phyloP scores from a whole-genome alignment of 2,329 filamentous ascomycete species.

The Pyrenophora teres region DNA sequence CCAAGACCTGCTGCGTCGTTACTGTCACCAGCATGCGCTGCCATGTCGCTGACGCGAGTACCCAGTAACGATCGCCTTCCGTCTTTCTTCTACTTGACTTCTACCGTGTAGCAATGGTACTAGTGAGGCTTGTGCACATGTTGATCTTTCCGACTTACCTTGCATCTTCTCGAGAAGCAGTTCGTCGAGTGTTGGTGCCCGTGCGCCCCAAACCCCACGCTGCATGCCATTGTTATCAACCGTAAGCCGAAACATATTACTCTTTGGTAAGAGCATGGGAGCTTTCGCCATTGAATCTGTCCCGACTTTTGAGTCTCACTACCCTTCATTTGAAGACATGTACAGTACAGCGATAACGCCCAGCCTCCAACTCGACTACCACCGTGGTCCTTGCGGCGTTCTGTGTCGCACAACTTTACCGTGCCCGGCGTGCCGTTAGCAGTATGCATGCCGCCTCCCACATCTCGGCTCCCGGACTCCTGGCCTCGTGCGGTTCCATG shows the following conservation, averaged over 20 bases:
- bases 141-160: constrained; percentile 9
- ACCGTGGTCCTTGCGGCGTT: background rate
- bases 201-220: background rate
- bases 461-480: constrained; percentile 3
- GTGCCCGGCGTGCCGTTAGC: background rate
- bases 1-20: too few species aligned
- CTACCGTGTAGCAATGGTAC: constrained; percentile 4
- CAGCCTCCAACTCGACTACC: background rate
- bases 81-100: constrained; percentile 6
- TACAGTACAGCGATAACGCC: background rate
- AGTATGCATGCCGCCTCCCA: constrained; percentile 8
- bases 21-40: too few species aligned
- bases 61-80: background rate
- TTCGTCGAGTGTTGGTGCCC: constrained; percentile 5
- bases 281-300: too few species aligned
- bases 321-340: background rate
- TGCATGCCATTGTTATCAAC: background rate
- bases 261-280: background rate
- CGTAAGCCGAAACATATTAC: background rate
- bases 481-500: constrained; percentile 14
- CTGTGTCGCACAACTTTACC: constrained; percentile 3
- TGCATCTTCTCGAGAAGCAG: constrained; percentile 6
- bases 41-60: too few species aligned
- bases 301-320: too few species aligned
- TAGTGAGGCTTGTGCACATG: constrained; percentile 8